A percentile compares a stretch with the other conserved stretches of the same genome.
Evolutionary conservation across 305 asterid genomes (phyloP).

Genomic region (Nicotiana rustica): DNA sequence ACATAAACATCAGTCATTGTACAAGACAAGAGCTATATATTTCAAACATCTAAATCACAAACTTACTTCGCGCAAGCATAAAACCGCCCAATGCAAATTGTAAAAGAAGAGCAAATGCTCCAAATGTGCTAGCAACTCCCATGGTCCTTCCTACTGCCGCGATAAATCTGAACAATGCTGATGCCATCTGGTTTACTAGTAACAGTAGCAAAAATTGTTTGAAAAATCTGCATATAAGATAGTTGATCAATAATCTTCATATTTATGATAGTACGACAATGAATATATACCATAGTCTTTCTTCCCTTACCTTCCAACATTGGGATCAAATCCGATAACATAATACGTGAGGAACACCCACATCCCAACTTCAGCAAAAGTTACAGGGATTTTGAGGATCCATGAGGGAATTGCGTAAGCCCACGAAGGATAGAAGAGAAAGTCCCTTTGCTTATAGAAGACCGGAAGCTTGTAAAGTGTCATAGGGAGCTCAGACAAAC

Average conservation of each 20-base stretch:
- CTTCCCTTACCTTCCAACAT: conserved; percentile 32
- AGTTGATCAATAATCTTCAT: not conserved
- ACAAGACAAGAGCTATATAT: not conserved
- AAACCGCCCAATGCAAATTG: conserved; percentile 38
- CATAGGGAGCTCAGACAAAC: conserved; percentile 39
- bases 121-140: conserved; percentile 40
- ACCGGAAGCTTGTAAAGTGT: conserved; percentile 37
- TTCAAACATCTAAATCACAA: not conserved
- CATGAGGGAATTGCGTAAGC: conserved; percentile 37
- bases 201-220: conserved; percentile 37
- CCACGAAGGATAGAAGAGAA: conserved; percentile 36
- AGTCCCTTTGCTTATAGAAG: conserved; percentile 38
- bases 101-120: conserved; percentile 32
- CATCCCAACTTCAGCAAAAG: conserved; percentile 35
- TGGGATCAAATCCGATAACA: conserved; percentile 39
- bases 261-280: not conserved
- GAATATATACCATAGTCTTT: conserved; percentile 15
- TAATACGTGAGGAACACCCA: conserved; percentile 37
- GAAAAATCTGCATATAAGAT: conserved; percentile 24
- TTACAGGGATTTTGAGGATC: conserved; percentile 37
- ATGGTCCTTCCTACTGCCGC: conserved; percentile 37
- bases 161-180: conserved; percentile 33
- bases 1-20: not conserved
- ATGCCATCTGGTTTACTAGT: conserved; percentile 38
- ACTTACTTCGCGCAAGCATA: conserved; percentile 31